These are phyloP conservation scores for Trichoderma hamatum DNA, from an alignment of 2,329 filamentous ascomycete genomes.

Conservation along the genomic window DNA sequence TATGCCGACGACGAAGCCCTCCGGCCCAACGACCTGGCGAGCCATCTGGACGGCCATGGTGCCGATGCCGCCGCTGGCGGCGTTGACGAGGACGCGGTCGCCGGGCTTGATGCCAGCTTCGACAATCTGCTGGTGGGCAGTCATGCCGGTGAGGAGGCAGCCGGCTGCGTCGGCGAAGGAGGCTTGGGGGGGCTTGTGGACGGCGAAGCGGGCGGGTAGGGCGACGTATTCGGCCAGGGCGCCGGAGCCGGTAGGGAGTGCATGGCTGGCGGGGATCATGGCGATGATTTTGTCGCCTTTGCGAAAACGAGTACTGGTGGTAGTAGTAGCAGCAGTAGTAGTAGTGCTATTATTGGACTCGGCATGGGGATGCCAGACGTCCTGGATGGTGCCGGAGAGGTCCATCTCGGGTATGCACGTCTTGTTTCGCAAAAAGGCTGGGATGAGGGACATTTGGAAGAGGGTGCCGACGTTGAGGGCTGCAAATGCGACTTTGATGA, in stretches of 20 bases:
- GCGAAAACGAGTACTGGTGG: constrained; percentile 31
- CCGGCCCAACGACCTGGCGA: constrained; percentile 42
- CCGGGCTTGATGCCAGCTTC: constrained; percentile 45
- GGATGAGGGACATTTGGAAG: constrained; percentile 47
- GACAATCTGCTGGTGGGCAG: constrained; percentile 44
- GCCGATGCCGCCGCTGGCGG: constrained; percentile 56
- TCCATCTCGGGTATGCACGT: constrained; percentile 48
- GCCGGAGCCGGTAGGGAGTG: constrained; percentile 42
- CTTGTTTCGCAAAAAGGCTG: constrained; percentile 42
- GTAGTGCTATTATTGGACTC: background rate
- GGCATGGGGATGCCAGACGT: constrained; percentile 38
- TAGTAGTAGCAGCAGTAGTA: background rate
- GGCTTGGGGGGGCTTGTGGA: constrained; percentile 38
- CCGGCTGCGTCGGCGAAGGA: constrained; percentile 42
- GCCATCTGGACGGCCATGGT: constrained; percentile 51
- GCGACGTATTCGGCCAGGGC: constrained; percentile 46
- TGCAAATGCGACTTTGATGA: constrained; percentile 47
- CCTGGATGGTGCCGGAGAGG: constrained; percentile 46
- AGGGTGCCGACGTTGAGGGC: constrained; percentile 51
- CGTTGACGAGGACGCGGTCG: constrained; percentile 51
- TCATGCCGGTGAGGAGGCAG: constrained; percentile 44
- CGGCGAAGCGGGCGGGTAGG: constrained; percentile 40
- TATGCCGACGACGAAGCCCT: constrained; percentile 50
- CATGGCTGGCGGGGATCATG: constrained; percentile 42
- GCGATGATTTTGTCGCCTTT: constrained; percentile 44